Conservation (phyloP, 2,329 filamentous ascomycete species). For the Stachybotrys elegans region DNA sequence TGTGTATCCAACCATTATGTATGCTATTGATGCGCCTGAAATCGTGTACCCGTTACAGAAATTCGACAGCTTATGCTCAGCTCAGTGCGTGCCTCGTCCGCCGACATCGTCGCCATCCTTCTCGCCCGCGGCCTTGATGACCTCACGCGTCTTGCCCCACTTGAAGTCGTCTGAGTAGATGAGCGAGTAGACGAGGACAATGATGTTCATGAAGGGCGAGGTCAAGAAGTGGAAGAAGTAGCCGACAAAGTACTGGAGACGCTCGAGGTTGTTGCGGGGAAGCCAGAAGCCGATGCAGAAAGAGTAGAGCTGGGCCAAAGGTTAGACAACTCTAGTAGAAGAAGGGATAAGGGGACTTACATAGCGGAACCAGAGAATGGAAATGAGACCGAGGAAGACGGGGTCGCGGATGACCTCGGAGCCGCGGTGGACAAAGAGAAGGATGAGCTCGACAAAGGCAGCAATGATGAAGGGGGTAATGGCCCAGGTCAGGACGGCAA, state of each 20-base stretch:
- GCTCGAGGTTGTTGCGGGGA: conserved; percentile 31
- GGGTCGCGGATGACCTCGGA: conserved; percentile 26
- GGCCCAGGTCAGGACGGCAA: conserved; percentile 41
- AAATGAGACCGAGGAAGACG: conserved; percentile 31
- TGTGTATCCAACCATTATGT: too few relatives aligned
- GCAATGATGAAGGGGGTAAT: conserved; percentile 40
- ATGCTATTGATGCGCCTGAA: background rate
- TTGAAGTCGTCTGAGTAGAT: conserved; percentile 39
- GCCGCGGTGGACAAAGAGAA: conserved; percentile 27
- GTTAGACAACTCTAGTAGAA: conserved; percentile 8
- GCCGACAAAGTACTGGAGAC: conserved; percentile 32
- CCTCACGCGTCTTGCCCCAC: conserved; percentile 40
- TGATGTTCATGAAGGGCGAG: conserved; percentile 37
- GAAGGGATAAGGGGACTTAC: conserved; percentile 26
- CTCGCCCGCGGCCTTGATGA: conserved; percentile 22
- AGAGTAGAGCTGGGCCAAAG: conserved; percentile 28
- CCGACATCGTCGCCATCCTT: conserved; percentile 18
- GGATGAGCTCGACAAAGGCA: conserved; percentile 29
- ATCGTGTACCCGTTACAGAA: background rate
- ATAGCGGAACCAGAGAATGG: conserved; percentile 31
- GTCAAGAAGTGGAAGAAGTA: conserved; percentile 30
- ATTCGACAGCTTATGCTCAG: too few relatives aligned
- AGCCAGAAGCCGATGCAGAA: conserved; percentile 38
- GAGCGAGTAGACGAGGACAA: conserved; percentile 36
- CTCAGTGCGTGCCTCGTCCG: conserved; percentile 17